Conservation (phyloP, 768 basidiomycete genomes). For the Leucocoprinus leucothites region DNA sequence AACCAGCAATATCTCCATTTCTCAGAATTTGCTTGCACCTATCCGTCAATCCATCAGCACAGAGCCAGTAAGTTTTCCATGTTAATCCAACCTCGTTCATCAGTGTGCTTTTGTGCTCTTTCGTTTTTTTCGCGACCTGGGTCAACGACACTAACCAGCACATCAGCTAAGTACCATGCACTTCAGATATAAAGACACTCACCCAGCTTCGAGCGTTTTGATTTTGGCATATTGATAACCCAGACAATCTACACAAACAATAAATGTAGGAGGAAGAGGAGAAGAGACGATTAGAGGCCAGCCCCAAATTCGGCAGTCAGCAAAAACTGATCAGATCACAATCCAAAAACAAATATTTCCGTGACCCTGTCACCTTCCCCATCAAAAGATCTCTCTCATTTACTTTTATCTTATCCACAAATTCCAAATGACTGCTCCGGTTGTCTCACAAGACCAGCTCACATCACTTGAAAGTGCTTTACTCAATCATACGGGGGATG, state of each 20-base stretch:
- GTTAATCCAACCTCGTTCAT: constrained; percentile 64
- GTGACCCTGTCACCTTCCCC: constrained; percentile 10
- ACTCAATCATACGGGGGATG: constrained; percentile 70
- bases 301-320: constrained; percentile 45
- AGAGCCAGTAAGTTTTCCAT: not conserved
- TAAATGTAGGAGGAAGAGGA: constrained; percentile 19
- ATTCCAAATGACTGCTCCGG: constrained; percentile 5
- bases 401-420: constrained; percentile 22
- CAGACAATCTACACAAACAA: too few relatives aligned
- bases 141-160: constrained; percentile 75
- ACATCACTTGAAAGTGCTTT: constrained; percentile 67
- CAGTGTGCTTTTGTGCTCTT: constrained; percentile 82
- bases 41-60: constrained; percentile 7
- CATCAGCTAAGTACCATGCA: constrained; percentile 11
- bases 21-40: constrained; percentile 83
- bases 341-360: constrained; percentile 16
- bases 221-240: constrained; percentile 70
- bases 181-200: constrained; percentile 27
- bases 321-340: constrained; percentile 23
- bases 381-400: constrained; percentile 16
- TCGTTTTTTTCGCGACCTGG: constrained; percentile 91
- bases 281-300: constrained; percentile 12
- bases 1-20: constrained; percentile 96
- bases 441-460: constrained; percentile 52
- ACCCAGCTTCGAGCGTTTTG: constrained; percentile 89